Percentiles rank a stretch among this genome's conserved stretches.
These are phyloP conservation scores for Cordyceps fumosorosea DNA, from an alignment of 2,329 filamentous ascomycete genomes.

Conservation along the genomic window DNA sequence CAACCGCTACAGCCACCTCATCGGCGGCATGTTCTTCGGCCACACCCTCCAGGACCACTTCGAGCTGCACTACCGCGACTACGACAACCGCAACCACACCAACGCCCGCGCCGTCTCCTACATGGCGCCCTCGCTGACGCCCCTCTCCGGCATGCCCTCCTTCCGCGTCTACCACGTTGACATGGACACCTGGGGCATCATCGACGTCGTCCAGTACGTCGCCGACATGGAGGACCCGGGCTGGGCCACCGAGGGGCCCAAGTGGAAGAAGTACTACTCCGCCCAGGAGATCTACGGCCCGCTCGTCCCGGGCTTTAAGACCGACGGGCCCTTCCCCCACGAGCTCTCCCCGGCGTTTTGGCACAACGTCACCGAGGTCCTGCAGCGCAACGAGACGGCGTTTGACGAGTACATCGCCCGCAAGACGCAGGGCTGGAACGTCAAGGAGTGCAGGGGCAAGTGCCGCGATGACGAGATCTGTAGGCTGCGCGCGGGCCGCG, in stretches of 20 bases:
- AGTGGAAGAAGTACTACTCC: slow-evolving; percentile 51
- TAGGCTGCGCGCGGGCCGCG: slow-evolving; percentile 43
- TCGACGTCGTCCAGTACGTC: slow-evolving; percentile 48
- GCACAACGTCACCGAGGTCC: slow-evolving; percentile 47
- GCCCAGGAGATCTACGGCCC: slow-evolving; percentile 48
- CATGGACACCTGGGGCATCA: slow-evolving; percentile 47
- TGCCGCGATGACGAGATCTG: slow-evolving; percentile 44
- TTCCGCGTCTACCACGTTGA: slow-evolving; percentile 55
- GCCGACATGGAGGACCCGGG: slow-evolving; percentile 41
- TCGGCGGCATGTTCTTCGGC: slow-evolving; percentile 50
- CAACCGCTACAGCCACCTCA: slow-evolving; percentile 45
- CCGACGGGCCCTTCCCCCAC: slow-evolving; percentile 31
- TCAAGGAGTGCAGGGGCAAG: slow-evolving; percentile 30
- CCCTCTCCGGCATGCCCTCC: slow-evolving; percentile 47
- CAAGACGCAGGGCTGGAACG: slow-evolving; percentile 27
- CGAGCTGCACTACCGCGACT: slow-evolving; percentile 47
- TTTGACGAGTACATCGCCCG: slow-evolving; percentile 43
- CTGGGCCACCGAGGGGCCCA: slow-evolving; percentile 38
- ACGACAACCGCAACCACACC: slow-evolving; percentile 31
- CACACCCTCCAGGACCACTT: slow-evolving; percentile 54
- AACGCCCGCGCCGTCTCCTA: slow-evolving; percentile 46
- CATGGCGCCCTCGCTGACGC: slow-evolving; percentile 47
- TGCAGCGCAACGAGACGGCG: slow-evolving; percentile 35
- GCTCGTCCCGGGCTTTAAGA: slow-evolving; percentile 23
- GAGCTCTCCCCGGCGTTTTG: slow-evolving; percentile 52